Conservation (phyloP, 2,329 filamentous ascomycete genomes). For the Cadophora malorum region DNA sequence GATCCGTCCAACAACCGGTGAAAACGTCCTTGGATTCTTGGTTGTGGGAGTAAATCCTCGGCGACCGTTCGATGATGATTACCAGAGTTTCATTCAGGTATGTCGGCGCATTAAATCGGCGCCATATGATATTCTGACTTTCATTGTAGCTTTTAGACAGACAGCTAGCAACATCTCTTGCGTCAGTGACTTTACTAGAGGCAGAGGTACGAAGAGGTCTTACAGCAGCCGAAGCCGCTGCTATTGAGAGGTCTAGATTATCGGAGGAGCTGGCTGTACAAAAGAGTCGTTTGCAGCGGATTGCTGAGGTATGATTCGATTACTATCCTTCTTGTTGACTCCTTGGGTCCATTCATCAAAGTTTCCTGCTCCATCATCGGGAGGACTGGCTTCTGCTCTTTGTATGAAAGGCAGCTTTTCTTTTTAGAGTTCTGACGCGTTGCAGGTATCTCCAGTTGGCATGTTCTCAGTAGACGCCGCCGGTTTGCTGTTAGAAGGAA, state of each 20-base stretch:
- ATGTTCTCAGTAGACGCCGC: conserved; percentile 78
- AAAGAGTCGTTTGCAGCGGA: conserved; percentile 53
- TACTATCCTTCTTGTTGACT: not conserved
- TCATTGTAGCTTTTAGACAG: conserved; percentile 53
- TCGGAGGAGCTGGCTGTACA: conserved; percentile 40
- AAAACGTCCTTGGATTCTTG: conserved; percentile 70
- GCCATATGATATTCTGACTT: conserved; percentile 66
- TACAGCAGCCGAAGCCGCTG: conserved; percentile 74
- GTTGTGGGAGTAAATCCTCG: conserved; percentile 74
- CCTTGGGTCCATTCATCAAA: not conserved
- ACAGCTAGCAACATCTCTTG: conserved; percentile 79
- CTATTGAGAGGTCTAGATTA: conserved; percentile 59
- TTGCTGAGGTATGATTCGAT: conserved; percentile 76
- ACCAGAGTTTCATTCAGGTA: conserved; percentile 64
- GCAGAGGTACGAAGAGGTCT: conserved; percentile 79
- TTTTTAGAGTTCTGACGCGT: not conserved
- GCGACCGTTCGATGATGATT: conserved; percentile 76
- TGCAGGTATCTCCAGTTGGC: conserved; percentile 23
- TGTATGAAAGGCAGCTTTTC: not conserved
- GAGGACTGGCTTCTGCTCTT: not conserved
- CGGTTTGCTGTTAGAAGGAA: conserved; percentile 77
- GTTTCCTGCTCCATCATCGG: not conserved
- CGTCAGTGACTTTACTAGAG: conserved; percentile 81
- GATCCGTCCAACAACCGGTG: conserved; percentile 69
- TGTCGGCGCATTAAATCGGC: not conserved